These are phyloP conservation scores for Globisporangium lucens DNA, from an alignment of 352 stramenopile genomes.

Conservation along the genomic window DNA sequence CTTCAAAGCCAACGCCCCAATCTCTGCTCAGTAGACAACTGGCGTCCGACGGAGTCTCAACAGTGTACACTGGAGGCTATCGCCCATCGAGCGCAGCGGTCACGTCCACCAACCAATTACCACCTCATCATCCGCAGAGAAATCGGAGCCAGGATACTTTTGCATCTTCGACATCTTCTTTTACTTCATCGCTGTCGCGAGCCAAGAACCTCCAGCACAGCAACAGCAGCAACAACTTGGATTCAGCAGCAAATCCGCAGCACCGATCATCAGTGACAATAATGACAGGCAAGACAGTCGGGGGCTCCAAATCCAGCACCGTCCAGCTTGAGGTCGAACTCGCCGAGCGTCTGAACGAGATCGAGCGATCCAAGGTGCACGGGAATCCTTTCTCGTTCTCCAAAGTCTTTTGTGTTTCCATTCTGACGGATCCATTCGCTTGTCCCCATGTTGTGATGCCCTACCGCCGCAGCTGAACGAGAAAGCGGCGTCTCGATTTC, in stretches of 20 bases:
- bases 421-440: too few relatives aligned
- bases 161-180: neutral
- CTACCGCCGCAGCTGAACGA: slow-evolving; percentile 30
- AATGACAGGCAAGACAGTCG: neutral
- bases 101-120: neutral
- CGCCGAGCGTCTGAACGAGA: slow-evolving; percentile 57
- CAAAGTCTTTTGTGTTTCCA: neutral
- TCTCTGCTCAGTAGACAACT: slow-evolving; percentile 16
- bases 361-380: slow-evolving; percentile 58
- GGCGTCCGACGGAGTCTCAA: neutral
- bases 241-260: neutral
- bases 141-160: slow-evolving; percentile 15
- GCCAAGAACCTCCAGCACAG: neutral
- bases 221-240: neutral
- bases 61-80: neutral
- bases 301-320: slow-evolving; percentile 44
- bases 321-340: slow-evolving; percentile 66
- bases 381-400: neutral
- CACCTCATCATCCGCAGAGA: neutral
- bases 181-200: neutral
- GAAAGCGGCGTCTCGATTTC: slow-evolving; percentile 44
- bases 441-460: too few relatives aligned
- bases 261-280: neutral
- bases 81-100: slow-evolving; percentile 13
- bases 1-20: slow-evolving; percentile 23